Evolutionary conservation across 2,329 filamentous ascomycete species (phyloP), one percentile per base, ranked within the genome.

Genomic region (Phialophora tarda): DNA sequence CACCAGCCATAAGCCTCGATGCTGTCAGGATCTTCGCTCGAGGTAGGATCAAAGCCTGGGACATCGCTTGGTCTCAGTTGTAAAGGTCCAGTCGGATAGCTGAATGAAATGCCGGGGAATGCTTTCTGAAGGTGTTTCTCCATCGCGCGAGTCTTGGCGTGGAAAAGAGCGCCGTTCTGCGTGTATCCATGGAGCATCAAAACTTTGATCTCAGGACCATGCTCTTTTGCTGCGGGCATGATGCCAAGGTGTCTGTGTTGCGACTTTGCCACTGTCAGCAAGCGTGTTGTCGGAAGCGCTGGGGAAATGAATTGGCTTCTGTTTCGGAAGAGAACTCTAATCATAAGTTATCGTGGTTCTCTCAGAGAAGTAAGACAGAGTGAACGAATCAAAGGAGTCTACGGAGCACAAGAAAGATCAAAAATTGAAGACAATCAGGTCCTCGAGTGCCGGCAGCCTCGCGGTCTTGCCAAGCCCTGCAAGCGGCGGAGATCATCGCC

Each of bases 111-210:
- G 63, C 85, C 79, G 8, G 87, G 85, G 69, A 97, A 90, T 30
- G 87, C 81, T 75, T 96, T 97, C 67, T 82, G 78, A 64, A 97
- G 85, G 62, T 89, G 82, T 78, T 97, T 97, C 73, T 93, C 88
- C 1, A 97, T 83, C 11, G 92, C 92, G 77, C 92, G 91, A 54
- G 92, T 96, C 82, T 97, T 97, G 77, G 89, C 86, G 76, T 88
- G 89, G 85, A 97, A 97, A 69, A 93, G 83, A 3, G 89, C 79
- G 3, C 93, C 93, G 30, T 91, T 96, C 83, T 98, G 94, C 7
- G 94, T 97, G 85, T 89, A 97, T 78, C 94, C 91, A 74, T 93
- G 91, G 30, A 93, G 84, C 89, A 93, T 92, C 53, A 93, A 82
- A 69, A 93, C 88, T 78, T 88, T 91, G 63, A 83, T 54, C n/a